Evolutionary conservation across 192 early-diverging fungal genomes (phyloP).

Genomic region (Gonapodya prolifera): DNA sequence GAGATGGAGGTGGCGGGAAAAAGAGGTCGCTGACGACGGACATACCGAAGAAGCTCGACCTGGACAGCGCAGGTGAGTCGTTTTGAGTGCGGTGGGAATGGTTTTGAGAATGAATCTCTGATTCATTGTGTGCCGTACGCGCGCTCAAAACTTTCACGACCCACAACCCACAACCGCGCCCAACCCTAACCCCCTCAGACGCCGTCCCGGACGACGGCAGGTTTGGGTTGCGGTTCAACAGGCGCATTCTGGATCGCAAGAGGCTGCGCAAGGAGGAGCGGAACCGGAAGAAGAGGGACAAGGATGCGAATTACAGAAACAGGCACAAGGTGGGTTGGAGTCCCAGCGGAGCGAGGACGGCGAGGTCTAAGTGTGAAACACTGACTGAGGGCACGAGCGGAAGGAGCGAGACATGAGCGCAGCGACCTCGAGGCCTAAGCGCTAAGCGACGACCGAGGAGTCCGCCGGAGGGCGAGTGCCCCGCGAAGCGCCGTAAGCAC

Average conservation of each 20-base stretch:
- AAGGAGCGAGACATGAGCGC: no score
- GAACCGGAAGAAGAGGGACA: not conserved
- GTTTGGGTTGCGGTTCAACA: not conserved
- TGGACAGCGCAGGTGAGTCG: not conserved
- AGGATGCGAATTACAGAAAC: not conserved
- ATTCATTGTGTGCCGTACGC: not conserved
- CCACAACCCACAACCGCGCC: no score
- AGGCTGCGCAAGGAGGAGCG: not conserved
- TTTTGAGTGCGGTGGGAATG: not conserved
- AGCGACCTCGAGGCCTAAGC: no score
- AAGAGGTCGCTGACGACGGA: not conserved
- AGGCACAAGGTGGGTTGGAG: no score
- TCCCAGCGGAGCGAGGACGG: no score
- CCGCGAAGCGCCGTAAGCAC: no score
- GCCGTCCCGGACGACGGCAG: not conserved
- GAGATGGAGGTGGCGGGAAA: not conserved
- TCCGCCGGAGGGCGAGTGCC: no score
- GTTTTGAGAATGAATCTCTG: not conserved
- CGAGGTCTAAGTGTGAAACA: no score
- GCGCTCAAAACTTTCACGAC: not conserved
- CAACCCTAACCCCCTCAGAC: no score
- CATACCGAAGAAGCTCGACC: not conserved
- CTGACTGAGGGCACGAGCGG: no score
- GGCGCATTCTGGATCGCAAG: not conserved
- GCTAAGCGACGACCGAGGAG: no score